phyloP scores from a whole-genome alignment of 495 filamentous ascomycete species.

The Penicillium manginii region DNA sequence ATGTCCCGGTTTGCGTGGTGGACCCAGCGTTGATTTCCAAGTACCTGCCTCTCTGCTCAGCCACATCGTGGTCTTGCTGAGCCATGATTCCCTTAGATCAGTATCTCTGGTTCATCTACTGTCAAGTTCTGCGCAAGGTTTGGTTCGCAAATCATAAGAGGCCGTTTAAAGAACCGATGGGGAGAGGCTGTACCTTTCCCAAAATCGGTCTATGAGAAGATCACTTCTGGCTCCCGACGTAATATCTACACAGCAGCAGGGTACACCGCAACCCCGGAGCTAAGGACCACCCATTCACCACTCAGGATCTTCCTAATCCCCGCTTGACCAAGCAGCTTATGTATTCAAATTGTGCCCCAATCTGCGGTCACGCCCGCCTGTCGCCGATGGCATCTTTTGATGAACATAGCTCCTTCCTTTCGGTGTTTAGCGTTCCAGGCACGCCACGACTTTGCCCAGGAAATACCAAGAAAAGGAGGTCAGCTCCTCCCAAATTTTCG shows the following conservation, averaged over 20 bases:
- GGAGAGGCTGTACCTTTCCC: neutral
- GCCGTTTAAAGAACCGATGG: neutral
- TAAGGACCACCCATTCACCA: neutral
- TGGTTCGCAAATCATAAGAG: neutral
- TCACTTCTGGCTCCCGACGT: slow-evolving; percentile 1
- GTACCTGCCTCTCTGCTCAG: slow-evolving; percentile 4
- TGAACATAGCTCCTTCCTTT: neutral
- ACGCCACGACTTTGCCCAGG: neutral
- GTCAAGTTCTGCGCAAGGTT: neutral
- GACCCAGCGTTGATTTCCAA: neutral
- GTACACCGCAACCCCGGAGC: neutral
- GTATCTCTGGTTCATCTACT: slow-evolving; percentile 1
- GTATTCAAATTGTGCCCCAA: neutral
- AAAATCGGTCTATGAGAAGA: neutral
- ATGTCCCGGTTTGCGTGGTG: neutral
- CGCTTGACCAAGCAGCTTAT: neutral
- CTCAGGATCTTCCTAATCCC: neutral
- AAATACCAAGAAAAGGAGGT: slow-evolving; percentile 1
- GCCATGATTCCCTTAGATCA: neutral
- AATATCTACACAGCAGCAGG: neutral
- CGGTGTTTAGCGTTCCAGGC: neutral
- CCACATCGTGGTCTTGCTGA: neutral
- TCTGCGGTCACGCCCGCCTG: slow-evolving; percentile 1
- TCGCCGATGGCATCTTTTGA: neutral
- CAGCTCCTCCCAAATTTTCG: neutral